These are phyloP conservation scores for Aspergillus amoenus DNA, from an alignment of 2,329 filamentous ascomycete species.

Conservation along the genomic window DNA sequence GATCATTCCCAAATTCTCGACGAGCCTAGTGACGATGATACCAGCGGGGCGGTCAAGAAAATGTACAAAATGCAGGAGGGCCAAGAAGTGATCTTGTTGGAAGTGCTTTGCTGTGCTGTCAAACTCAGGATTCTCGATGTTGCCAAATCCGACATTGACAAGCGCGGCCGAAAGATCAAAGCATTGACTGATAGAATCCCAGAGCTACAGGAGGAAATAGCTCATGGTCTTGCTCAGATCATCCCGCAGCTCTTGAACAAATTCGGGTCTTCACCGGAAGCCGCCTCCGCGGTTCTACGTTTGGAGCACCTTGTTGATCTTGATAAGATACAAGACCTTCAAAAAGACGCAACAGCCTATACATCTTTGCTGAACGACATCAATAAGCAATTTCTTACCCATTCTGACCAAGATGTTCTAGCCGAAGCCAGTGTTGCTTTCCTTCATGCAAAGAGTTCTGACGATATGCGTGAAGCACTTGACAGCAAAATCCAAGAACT, in stretches of 20 bases:
- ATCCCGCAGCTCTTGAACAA: constrained; percentile 89
- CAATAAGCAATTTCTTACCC: constrained; percentile 89
- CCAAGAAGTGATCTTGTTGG: constrained; percentile 82
- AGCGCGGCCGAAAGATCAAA: constrained; percentile 57
- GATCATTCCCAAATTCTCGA: constrained; percentile 73
- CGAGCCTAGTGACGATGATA: constrained; percentile 54
- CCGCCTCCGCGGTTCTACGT: constrained; percentile 80
- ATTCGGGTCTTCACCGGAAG: constrained; percentile 84
- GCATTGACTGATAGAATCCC: constrained; percentile 60
- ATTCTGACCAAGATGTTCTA: constrained; percentile 81
- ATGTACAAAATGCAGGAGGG: constrained; percentile 70
- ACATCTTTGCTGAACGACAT: constrained; percentile 83
- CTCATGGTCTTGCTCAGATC: constrained; percentile 70
- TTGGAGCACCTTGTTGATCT: constrained; percentile 85
- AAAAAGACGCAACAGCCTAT: constrained; percentile 80
- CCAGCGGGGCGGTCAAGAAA: constrained; percentile 65
- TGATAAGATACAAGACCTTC: constrained; percentile 81
- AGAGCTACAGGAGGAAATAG: constrained; percentile 75
- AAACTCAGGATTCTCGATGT: constrained; percentile 69
- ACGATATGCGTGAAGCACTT: constrained; percentile 83
- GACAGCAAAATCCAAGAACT: constrained; percentile 76
- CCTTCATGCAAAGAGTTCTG: constrained; percentile 79
- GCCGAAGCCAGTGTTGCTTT: constrained; percentile 80
- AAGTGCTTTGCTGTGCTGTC: constrained; percentile 80
- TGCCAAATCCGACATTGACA: constrained; percentile 60